Conservation (phyloP, 1,139 yeast species). For the Magnusiomyces fungicola region DNA sequence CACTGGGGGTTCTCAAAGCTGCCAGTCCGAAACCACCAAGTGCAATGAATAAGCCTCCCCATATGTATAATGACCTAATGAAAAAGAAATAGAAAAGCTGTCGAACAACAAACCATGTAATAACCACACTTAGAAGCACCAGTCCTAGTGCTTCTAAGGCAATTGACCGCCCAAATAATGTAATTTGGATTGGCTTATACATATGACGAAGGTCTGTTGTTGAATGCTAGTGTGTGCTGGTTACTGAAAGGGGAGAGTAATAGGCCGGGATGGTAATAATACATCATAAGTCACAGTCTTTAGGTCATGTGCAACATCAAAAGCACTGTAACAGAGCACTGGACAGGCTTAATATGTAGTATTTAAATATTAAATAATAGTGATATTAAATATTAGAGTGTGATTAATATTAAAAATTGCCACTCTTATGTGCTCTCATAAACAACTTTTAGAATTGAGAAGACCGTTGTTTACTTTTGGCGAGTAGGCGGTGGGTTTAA, state of each 20-base stretch:
- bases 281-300: no score
- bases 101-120: constrained; percentile 19
- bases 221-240: not conserved
- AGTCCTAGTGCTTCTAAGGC: constrained; percentile 20
- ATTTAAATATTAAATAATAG: no score
- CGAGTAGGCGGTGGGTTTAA: no score
- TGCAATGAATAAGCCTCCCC: constrained; percentile 19
- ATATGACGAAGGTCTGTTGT: no score
- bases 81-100: constrained; percentile 18
- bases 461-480: no score
- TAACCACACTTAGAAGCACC: constrained; percentile 17
- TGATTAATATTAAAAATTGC: no score
- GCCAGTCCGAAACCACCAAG: constrained; percentile 16
- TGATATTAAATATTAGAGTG: no score
- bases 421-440: no score
- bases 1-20: constrained; percentile 18
- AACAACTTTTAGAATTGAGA: no score
- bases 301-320: no score
- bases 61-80: constrained; percentile 20
- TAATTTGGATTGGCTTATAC: constrained; percentile 11
- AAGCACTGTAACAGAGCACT: not conserved
- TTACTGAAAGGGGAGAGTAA: not conserved
- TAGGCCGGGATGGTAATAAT: no score
- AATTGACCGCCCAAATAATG: constrained; percentile 17
- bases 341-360: not conserved